Evolutionary conservation across 1,284 basidiomycete species (phyloP).

Genomic region (Cutaneotrichosporon spelunceum): DNA sequence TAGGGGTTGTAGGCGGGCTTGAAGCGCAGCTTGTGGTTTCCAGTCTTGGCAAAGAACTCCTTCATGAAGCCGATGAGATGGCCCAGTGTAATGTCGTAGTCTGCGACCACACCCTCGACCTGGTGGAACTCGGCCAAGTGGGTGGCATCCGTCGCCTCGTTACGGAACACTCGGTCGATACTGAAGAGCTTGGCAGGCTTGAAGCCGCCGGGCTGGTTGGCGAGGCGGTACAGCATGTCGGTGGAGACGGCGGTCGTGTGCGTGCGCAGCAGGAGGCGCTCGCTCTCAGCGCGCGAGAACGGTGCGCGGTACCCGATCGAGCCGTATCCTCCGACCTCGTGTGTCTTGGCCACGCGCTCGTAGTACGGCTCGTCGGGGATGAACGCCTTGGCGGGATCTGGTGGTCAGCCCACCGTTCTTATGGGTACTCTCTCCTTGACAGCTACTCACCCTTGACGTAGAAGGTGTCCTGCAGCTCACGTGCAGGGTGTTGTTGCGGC

Average conservation of each 20-base stretch:
- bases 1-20: constrained; percentile 79
- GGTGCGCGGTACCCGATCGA: constrained; percentile 98
- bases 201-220: constrained; percentile 73
- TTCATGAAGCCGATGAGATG: constrained; percentile 98
- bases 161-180: constrained; percentile 98
- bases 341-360: constrained; percentile 78
- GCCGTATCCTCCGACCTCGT: constrained; percentile 87
- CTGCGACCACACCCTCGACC: constrained; percentile 98
- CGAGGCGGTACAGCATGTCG: constrained; percentile 90
- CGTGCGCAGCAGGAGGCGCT: constrained; percentile 87
- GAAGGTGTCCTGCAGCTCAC: constrained; percentile 98
- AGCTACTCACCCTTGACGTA: constrained; percentile 77
- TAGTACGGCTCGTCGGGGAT: constrained; percentile 83
- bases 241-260: constrained; percentile 97
- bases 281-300: constrained; percentile 87
- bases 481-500: constrained; percentile 97
- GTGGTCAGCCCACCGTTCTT: neutral
- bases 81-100: constrained; percentile 88
- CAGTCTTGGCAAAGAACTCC: constrained; percentile 98
- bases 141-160: constrained; percentile 99
- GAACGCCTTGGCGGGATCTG: constrained; percentile 78
- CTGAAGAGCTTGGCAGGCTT: constrained; percentile 95
- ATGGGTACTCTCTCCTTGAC: too few relatives aligned
- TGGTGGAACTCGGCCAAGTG: constrained; percentile 99
- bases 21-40: constrained; percentile 87